phyloP scores from a whole-genome alignment of 2,329 filamentous ascomycete genomes.

The Sphaerulina musiva region DNA sequence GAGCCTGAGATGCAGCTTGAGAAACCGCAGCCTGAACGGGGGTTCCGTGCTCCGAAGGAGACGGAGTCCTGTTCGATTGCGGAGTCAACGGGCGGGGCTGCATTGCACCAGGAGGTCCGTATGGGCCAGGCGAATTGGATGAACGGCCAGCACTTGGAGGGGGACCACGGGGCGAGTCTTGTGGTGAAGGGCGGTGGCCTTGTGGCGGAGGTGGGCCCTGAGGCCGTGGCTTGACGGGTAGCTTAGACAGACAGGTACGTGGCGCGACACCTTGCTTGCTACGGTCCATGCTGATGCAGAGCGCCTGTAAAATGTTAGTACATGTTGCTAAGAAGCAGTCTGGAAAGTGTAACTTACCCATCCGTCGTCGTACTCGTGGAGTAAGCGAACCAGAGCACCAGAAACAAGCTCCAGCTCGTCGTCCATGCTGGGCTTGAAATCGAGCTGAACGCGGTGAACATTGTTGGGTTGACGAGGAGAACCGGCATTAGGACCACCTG shows the following conservation, averaged over 20 bases:
- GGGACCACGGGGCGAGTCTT: slow-evolving; percentile 26
- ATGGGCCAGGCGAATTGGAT: slow-evolving; percentile 32
- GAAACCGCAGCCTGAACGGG: slow-evolving; percentile 14
- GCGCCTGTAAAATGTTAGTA: slow-evolving; percentile 53
- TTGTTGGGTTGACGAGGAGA: slow-evolving; percentile 43
- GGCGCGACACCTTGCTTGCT: slow-evolving; percentile 90
- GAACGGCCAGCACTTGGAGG: slow-evolving; percentile 18
- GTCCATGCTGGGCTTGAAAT: slow-evolving; percentile 86
- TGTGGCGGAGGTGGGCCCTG: slow-evolving; percentile 47
- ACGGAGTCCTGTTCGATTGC: slow-evolving; percentile 14
- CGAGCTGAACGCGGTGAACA: slow-evolving; percentile 88
- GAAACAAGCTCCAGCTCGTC: slow-evolving; percentile 79
- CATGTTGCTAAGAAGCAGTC: background rate
- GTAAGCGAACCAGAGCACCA: slow-evolving; percentile 77
- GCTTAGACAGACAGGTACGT: slow-evolving; percentile 84
- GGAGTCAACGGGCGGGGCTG: slow-evolving; percentile 26
- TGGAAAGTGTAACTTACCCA: slow-evolving; percentile 62
- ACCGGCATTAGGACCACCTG: slow-evolving; percentile 32
- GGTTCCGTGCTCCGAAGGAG: slow-evolving; percentile 10
- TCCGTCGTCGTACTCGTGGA: slow-evolving; percentile 96
- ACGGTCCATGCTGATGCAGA: slow-evolving; percentile 84
- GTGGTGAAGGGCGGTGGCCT: slow-evolving; percentile 17
- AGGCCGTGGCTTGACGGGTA: slow-evolving; percentile 78
- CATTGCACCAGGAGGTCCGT: slow-evolving; percentile 17
- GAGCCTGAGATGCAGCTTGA: slow-evolving; percentile 24